Base-by-base conservation (phyloP, 352 stramenopile species). In the Phytophthora rubi region DNA sequence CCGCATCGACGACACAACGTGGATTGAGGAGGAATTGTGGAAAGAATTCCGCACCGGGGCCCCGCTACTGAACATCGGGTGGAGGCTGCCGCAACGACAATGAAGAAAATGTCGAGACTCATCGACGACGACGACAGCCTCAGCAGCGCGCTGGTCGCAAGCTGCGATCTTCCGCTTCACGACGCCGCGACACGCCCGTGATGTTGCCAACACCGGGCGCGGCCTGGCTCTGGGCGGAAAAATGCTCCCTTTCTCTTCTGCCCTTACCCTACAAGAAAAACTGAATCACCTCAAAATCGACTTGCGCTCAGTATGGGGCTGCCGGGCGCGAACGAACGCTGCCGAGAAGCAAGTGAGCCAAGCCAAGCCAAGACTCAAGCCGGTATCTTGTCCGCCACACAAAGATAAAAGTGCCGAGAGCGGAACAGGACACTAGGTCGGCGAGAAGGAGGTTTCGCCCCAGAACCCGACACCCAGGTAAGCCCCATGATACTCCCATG, bases 371-470 rank as follows among this genome's bases (percentile, higher is more conserved):
- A 44, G 6, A 44, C 37, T 44, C 37, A 16, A 44, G 16, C 12
- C 16, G 16, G 37, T 30, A 78, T 78, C 71, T 78, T 78, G 66
- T 68, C 51, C 59, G 70, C 70, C 62, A 56, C 60, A 68, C 65
- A 77, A 71, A 78, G 58, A 52, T 16, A 71, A 78, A 71, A 73
- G 62, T 63, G 68, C 53, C 54, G 62, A 70, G 59, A 77, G 53
- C 68, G 62, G 71, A 75, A 69, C 61, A 74, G 60, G 71, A 39
- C 39, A 10, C 33, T 12, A 61, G 28, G 65, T 23, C 47, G 33
- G 37, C 12, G 42, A 57, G 48, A 61, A 60, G 42, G 33, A 63
- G 47, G 45, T 70, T 59, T 52, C 35, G 35, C 10, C 45, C 35
- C 60, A 72, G 60, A 72, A n/a, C 21, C 44, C 66, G 45, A 62